A percentile compares a stretch with the other conserved stretches of the same genome.
Evolutionary conservation across 78 protist species (phyloP).

Genomic region (Salpingoeca rosetta): DNA sequence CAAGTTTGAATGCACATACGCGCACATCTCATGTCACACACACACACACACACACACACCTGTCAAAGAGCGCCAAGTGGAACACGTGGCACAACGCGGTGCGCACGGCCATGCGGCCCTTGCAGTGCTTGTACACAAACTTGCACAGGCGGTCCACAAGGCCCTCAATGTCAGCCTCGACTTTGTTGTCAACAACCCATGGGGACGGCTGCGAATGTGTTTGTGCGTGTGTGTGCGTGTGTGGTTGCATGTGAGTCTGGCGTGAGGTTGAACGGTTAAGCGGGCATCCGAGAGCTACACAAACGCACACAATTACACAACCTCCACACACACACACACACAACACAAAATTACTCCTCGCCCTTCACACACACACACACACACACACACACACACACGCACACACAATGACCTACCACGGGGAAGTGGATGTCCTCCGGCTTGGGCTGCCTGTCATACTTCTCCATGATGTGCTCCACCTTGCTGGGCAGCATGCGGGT

Average conservation of each 20-base stretch:
- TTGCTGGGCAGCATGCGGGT: neutral
- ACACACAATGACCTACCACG: too few species aligned
- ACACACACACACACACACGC: too few species aligned
- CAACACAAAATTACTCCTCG: too few species aligned
- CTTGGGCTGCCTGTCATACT: neutral
- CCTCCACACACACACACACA: too few species aligned
- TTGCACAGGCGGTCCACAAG: constrained; percentile 1
- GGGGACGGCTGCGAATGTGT: neutral
- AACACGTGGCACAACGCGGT: constrained; percentile 57
- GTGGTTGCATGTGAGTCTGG: neutral
- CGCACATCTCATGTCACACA: too few species aligned
- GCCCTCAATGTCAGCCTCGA: neutral
- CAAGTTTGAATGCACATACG: too few species aligned
- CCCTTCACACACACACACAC: too few species aligned
- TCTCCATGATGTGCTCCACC: neutral
- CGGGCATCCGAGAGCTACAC: neutral
- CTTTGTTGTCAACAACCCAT: neutral
- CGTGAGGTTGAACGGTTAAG: too few species aligned
- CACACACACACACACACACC: too few species aligned
- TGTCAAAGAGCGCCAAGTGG: constrained; percentile 42
- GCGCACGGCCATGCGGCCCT: constrained; percentile 52
- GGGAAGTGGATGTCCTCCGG: too few species aligned
- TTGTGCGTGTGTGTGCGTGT: neutral
- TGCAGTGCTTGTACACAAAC: constrained; percentile 47
- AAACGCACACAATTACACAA: too few species aligned